Evolutionary conservation across 257 asterid species (phyloP), one percentile per base, ranked within the genome.

Genomic region (Lycium ferocissimum): DNA sequence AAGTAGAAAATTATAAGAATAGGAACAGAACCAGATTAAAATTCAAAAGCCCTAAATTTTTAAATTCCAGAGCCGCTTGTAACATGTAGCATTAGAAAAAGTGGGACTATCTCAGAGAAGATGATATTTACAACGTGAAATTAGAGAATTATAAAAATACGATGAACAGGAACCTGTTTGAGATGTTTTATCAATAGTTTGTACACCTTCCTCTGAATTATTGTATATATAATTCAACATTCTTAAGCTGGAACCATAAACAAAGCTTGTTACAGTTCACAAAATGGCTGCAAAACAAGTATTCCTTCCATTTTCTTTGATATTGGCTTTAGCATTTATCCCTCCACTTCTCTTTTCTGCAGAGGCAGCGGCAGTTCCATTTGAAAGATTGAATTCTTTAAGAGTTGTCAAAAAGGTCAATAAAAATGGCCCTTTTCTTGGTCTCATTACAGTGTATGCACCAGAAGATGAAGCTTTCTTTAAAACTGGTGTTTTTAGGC

Each of bases 381-480:
- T 63, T 0, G 84, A 69, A 33, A 91, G 87, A 51, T 58, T 54
- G 53, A 85, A 70, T 80, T 37, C 83, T 15, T 59, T 57, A 69
- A 79, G 61, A 15, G 67, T 67, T 45, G 7, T 86, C 20, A 85
- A 57, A 69, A 83, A 40, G 76, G 66, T 93, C 10, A 92, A 91
- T 83, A 54, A 47, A 7, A 82, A 83, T 80, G 94, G 94, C 26
- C 94, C 92, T 49, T 90, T 89, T 86, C 86, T 91, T 71, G 96
- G 94, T 40, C 89, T 92, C 12, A 86, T 92, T 35, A 88, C 93
- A 54, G 92, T 91, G 3, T 92, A 88, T 57, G 69, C 90, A 49
- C 88, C 92, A 35, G 93, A 90, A 80, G 94, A 91, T 85, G 86
- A 90, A 58, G 94, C 94, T 35, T 91, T 93, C 86, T 89, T 91